Evolutionary conservation across 2,329 filamentous ascomycete species (phyloP), one percentile per base, ranked within the genome.

Genomic region (Microascus cirrosus): DNA sequence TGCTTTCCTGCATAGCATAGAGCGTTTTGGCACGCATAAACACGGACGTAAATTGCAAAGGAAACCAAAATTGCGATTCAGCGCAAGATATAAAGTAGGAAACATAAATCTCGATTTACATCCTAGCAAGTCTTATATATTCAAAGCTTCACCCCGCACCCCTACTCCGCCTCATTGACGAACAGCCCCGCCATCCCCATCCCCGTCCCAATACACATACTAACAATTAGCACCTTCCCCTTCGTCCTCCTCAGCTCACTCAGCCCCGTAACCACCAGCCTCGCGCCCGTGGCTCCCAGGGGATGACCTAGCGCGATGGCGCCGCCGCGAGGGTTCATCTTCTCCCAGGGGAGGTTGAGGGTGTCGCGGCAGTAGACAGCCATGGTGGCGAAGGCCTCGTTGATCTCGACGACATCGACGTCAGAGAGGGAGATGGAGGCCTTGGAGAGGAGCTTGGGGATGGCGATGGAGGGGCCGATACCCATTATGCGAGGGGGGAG

Each of bases 381-480:
- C 94, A 97, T 97, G 56, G 89, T 94, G 24, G 92, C 93, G 67
- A 99, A 99, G 1, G 94, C 94, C 80, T 99, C 94, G 77, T 99
- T 99, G 69, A 99, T 75, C 80, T 97, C 94, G 65, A 93, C 79
- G 39, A 97, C 81, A 68, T 99, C 94, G 61, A 94, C 82, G 65
- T 97, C 94, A 60, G 86, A 82, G 57, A 95, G 77, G 25, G 80
- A 82, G 61, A 99, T 74, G 73, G 87, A 84, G 80, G 87, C 85
- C 75, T 94, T 86, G 68, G 74, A 74, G 53, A 99, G 82, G 34
- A 99, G 84, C 82, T 99, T 99, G 62, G 84, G 84, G 62, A 87
- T 86, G 60, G 83, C 84, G 39, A 87, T 73, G 51, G 84, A 84
- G 39, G 89, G 89, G 58, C 89, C 89, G 64, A 97, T 96, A 62